phyloP scores from a whole-genome alignment of 352 stramenopile species.

The Aphanomyces euteiches region DNA sequence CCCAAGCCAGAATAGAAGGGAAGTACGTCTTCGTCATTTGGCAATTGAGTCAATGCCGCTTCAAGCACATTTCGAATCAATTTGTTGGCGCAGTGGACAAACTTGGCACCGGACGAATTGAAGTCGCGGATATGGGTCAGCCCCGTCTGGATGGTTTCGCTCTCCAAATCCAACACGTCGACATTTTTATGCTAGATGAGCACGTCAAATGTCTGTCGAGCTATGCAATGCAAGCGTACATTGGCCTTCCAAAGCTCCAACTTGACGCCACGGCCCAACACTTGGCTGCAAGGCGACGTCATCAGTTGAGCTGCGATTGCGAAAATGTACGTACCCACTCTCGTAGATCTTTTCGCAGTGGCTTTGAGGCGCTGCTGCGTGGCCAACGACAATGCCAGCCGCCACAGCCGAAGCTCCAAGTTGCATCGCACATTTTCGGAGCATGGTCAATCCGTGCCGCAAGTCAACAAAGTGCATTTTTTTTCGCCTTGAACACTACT shows the following conservation, averaged over 20 bases:
- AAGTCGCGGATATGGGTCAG: constrained; percentile 78
- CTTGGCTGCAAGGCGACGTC: constrained; percentile 43
- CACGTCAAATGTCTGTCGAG: neutral
- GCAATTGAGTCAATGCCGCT: constrained; percentile 68
- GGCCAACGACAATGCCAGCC: neutral
- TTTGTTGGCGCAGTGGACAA: constrained; percentile 67
- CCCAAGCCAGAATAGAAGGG: neutral
- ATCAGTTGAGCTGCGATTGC: neutral
- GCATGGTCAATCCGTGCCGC: neutral
- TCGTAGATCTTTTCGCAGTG: constrained; percentile 24
- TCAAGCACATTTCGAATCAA: constrained; percentile 67
- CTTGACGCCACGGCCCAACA: constrained; percentile 67
- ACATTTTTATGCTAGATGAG: constrained; percentile 76
- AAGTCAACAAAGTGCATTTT: no score
- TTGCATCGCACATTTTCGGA: neutral
- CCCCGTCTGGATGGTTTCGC: constrained; percentile 75
- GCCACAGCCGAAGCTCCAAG: constrained; percentile 1
- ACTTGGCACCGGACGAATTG: constrained; percentile 40
- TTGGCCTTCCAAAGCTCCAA: constrained; percentile 85
- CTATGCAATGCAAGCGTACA: constrained; percentile 35
- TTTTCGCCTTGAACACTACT: no score
- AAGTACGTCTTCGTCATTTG: constrained; percentile 72
- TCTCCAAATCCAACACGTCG: constrained; percentile 78
- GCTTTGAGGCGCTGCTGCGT: neutral
- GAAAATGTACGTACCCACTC: constrained; percentile 14